phyloP scores from a whole-genome alignment of 495 filamentous ascomycete species.

The Cercophora newfieldiana region DNA sequence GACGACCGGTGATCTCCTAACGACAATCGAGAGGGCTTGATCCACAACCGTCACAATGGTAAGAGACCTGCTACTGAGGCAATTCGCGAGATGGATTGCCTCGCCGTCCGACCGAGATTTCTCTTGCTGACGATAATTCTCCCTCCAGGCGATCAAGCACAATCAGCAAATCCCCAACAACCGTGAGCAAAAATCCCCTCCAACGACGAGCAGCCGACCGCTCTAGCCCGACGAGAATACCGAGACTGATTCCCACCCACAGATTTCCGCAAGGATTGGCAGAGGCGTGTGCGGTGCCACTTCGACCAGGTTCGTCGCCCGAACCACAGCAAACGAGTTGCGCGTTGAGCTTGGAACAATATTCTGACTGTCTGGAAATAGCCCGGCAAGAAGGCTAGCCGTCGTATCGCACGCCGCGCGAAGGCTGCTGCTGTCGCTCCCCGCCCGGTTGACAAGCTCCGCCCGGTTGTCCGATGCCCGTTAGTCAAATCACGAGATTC shows the following conservation, averaged over 20 bases:
- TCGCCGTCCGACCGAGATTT: not conserved
- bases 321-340: slow-evolving; percentile 18
- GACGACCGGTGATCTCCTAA: slow-evolving; percentile 37
- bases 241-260: slow-evolving; percentile 30
- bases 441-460: slow-evolving; percentile 93
- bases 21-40: slow-evolving; percentile 41
- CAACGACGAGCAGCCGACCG: slow-evolving; percentile 20
- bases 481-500: slow-evolving; percentile 23
- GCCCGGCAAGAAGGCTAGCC: slow-evolving; percentile 91
- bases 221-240: slow-evolving; percentile 11
- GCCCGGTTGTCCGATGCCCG: slow-evolving; percentile 93
- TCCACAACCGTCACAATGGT: slow-evolving; percentile 43
- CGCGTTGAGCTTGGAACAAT: slow-evolving; percentile 29
- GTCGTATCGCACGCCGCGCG: slow-evolving; percentile 81
- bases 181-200: slow-evolving; percentile 63
- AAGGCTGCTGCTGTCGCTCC: slow-evolving; percentile 95
- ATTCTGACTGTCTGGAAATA: slow-evolving; percentile 49
- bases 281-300: slow-evolving; percentile 94
- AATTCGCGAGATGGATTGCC: slow-evolving; percentile 8
- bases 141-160: slow-evolving; percentile 86
- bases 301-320: slow-evolving; percentile 88
- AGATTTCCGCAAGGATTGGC: slow-evolving; percentile 99
- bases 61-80: slow-evolving; percentile 20
- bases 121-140: slow-evolving; percentile 24
- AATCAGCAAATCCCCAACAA: slow-evolving; percentile 98